Evolutionary conservation across 768 basidiomycete genomes (phyloP).

Genomic region (Kwoniella heveanensis): DNA sequence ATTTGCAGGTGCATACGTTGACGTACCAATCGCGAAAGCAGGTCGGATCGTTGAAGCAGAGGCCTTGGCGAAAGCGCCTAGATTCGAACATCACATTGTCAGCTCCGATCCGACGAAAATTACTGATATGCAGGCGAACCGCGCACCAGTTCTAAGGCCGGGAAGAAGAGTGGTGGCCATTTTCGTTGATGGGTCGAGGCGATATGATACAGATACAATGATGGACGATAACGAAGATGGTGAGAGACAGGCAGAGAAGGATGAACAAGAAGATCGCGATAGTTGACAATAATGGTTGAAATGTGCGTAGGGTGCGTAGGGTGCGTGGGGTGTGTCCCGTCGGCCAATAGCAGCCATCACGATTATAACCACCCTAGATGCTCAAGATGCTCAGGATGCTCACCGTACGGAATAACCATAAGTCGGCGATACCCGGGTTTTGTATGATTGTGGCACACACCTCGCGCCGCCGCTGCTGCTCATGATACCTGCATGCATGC

Average conservation of each 20-base stretch:
- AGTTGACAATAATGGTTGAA: not conserved
- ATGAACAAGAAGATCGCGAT: not conserved
- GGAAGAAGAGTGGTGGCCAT: slow-evolving; percentile 38
- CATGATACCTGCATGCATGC: not conserved
- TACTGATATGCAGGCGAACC: not conserved
- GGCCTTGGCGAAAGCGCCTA: slow-evolving; percentile 21
- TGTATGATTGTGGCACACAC: slow-evolving; percentile 6
- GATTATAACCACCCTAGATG: not conserved
- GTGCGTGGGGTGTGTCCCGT: not conserved
- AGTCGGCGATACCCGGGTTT: slow-evolving; percentile 14
- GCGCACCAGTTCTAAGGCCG: slow-evolving; percentile 35
- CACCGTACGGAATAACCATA: not conserved
- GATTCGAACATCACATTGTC: not conserved
- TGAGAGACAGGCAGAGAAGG: not conserved
- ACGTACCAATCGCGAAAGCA: slow-evolving; percentile 35
- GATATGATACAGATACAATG: slow-evolving; percentile 8
- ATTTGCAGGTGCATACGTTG: too few relatives aligned
- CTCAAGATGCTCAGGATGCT: not conserved
- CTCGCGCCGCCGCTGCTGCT: too few relatives aligned
- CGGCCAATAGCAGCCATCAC: slow-evolving; percentile 12
- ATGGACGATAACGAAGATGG: not conserved
- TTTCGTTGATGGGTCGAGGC: not conserved
- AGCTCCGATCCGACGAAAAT: not conserved
- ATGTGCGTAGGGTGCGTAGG: too few relatives aligned
- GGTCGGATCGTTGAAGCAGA: slow-evolving; percentile 29